These are phyloP conservation scores for Lentinula sp. DNA, from an alignment of 768 basidiomycete genomes.

Conservation along the genomic window DNA sequence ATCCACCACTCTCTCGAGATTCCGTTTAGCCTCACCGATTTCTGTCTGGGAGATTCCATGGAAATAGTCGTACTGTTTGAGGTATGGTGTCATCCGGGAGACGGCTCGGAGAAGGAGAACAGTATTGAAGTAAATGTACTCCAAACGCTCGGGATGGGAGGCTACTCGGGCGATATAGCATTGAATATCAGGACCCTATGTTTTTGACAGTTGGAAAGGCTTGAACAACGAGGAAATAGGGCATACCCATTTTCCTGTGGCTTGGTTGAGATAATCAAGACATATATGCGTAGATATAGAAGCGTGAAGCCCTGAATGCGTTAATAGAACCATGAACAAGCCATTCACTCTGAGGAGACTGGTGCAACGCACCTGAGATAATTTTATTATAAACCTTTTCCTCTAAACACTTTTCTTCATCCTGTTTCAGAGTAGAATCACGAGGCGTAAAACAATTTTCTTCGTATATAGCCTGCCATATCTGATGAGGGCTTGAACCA, in stretches of 20 bases:
- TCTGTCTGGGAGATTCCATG: slow-evolving; percentile 32
- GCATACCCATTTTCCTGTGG: slow-evolving; percentile 85
- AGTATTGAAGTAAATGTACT: slow-evolving; percentile 76
- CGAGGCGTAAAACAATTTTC: slow-evolving; percentile 96
- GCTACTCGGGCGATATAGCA: slow-evolving; percentile 80
- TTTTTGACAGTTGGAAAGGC: not conserved
- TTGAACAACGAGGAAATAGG: not conserved
- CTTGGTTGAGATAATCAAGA: slow-evolving; percentile 81
- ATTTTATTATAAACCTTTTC: slow-evolving; percentile 96
- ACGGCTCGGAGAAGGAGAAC: slow-evolving; percentile 69
- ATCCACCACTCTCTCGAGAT: slow-evolving; percentile 36
- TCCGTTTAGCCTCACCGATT: slow-evolving; percentile 34
- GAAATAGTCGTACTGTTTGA: slow-evolving; percentile 60
- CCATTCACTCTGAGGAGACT: not conserved
- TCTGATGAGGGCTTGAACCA: slow-evolving; percentile 75
- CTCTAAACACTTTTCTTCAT: slow-evolving; percentile 72
- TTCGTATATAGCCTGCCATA: slow-evolving; percentile 96
- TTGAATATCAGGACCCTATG: slow-evolving; percentile 58
- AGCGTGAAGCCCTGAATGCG: slow-evolving; percentile 73
- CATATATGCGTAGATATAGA: slow-evolving; percentile 98
- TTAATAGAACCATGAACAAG: not conserved
- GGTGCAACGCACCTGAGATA: slow-evolving; percentile 66
- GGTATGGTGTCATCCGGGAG: slow-evolving; percentile 56
- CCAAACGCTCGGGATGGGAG: slow-evolving; percentile 78
- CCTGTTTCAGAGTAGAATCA: slow-evolving; percentile 50